Evolutionary conservation across 352 stramenopile species (phyloP), one percentile per base, ranked within the genome.

Genomic region (Thraustochytrium sp.): DNA sequence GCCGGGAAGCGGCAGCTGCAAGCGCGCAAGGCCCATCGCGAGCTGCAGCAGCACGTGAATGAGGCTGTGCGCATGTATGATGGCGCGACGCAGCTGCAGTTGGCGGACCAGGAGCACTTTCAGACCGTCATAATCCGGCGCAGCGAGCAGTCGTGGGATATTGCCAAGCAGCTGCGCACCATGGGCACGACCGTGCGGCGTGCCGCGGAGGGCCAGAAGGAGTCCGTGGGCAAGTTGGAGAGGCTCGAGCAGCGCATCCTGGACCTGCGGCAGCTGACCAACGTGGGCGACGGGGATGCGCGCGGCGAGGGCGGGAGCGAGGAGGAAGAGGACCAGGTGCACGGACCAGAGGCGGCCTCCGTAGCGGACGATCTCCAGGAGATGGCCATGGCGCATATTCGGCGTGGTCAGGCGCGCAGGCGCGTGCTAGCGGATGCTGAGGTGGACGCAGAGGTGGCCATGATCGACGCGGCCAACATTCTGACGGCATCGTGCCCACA

Each of bases 91-190:
- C 42, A 80, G 48, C 68, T 80, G 8, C 46, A 44, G 13, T 8
- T 80, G 11, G 21, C 68, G 4, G 37, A 64, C 5, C n/a, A 42
- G 13, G 31, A 40, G 18, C n/a, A 23, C 8, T 16, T 55, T 11
- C 48, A 61, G 48, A 63, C 21, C 18, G 44, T 64, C 0, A 9
- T 64, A 8, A 46, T 80, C 18, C 68, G 68, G 3, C 68, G 68
- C 46, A 64, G 48, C 53, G 68, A 80, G 49, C 68, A 80, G 38
- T 26, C 42, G 8, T 80, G 68, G 68, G 68, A 80, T 38, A 64
- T 80, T 4, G 68, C 68, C 29, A 61, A 80, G 34, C 68, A 80
- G 68, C 68, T 80, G 26, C 68, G 68, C 42, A 61, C 31, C 3
- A 72, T 53, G 48, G 44, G 23, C 5, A 80, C 68, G 0, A 49